These are phyloP conservation scores for Oehlia diaphana DNA, from an alignment of 192 early-diverging fungal species.

Conservation along the genomic window DNA sequence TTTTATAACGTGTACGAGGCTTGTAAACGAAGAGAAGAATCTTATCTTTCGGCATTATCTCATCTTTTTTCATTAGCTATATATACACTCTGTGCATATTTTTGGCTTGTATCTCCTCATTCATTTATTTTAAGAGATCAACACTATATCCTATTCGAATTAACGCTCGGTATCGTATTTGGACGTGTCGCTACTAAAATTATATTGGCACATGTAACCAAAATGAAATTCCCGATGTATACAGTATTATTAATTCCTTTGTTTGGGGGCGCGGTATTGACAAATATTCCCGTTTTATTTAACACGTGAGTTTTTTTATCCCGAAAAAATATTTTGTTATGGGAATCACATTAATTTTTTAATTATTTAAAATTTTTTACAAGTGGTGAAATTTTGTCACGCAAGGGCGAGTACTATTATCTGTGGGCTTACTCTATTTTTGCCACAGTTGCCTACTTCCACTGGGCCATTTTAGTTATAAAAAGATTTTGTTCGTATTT, in stretches of 20 bases:
- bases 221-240: constrained; percentile 80
- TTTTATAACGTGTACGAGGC: constrained; percentile 48
- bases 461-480: constrained; percentile 87
- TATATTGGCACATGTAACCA: constrained; percentile 86
- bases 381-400: constrained; percentile 64
- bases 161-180: constrained; percentile 80
- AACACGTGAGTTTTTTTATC: constrained; percentile 43
- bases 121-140: constrained; percentile 67
- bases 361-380: constrained; percentile 22
- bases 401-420: constrained; percentile 67
- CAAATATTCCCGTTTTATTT: constrained; percentile 59
- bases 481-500: constrained; percentile 84
- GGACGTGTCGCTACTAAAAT: constrained; percentile 88
- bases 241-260: constrained; percentile 77
- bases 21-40: constrained; percentile 58
- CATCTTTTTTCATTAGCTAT: constrained; percentile 65
- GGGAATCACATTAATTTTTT: not conserved
- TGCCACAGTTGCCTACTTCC: constrained; percentile 73
- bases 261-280: constrained; percentile 66
- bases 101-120: constrained; percentile 70
- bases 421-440: constrained; percentile 71
- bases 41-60: constrained; percentile 59
- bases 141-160: constrained; percentile 72
- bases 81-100: constrained; percentile 61
- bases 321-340: not conserved